These are phyloP conservation scores for Pseudonitzschia multiseries DNA, from an alignment of 108 stramenopile genomes.

Conservation along the genomic window DNA sequence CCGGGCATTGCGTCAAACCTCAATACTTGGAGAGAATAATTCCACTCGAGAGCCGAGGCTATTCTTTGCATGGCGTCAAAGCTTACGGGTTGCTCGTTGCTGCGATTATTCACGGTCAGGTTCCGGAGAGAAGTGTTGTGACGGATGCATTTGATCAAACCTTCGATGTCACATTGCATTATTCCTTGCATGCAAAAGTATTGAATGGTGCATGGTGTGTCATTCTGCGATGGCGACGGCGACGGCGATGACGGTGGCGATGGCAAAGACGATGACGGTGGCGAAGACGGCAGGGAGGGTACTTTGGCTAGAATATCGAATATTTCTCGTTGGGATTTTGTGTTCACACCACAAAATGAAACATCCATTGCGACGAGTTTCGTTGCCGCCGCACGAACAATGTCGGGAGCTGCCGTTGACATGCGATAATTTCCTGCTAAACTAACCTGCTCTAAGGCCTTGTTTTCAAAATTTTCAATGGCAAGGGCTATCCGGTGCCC, in stretches of 20 bases:
- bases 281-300: neutral
- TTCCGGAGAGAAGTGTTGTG: slow-evolving; percentile 23
- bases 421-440: slow-evolving; percentile 40
- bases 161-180: slow-evolving; percentile 14
- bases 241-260: neutral
- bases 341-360: slow-evolving; percentile 34
- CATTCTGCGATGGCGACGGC: neutral
- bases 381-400: slow-evolving; percentile 13
- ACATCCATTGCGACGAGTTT: slow-evolving; percentile 19
- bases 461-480: slow-evolving; percentile 5
- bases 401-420: slow-evolving; percentile 5
- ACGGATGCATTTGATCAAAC: slow-evolving; percentile 26
- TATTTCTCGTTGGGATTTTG: slow-evolving; percentile 19
- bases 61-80: slow-evolving; percentile 10
- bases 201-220: slow-evolving; percentile 11
- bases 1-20: slow-evolving; percentile 20
- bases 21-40: slow-evolving; percentile 25
- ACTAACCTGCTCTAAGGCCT: slow-evolving; percentile 12
- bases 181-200: slow-evolving; percentile 25
- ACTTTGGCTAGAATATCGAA: slow-evolving; percentile 22
- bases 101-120: slow-evolving; percentile 29
- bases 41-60: slow-evolving; percentile 19
- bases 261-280: neutral
- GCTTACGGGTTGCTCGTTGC: slow-evolving; percentile 11
- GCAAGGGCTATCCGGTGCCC: slow-evolving; percentile 17